Evolutionary conservation across 2,329 filamentous ascomycete species (phyloP).

Genomic region (Aspergillus costaricaensis): DNA sequence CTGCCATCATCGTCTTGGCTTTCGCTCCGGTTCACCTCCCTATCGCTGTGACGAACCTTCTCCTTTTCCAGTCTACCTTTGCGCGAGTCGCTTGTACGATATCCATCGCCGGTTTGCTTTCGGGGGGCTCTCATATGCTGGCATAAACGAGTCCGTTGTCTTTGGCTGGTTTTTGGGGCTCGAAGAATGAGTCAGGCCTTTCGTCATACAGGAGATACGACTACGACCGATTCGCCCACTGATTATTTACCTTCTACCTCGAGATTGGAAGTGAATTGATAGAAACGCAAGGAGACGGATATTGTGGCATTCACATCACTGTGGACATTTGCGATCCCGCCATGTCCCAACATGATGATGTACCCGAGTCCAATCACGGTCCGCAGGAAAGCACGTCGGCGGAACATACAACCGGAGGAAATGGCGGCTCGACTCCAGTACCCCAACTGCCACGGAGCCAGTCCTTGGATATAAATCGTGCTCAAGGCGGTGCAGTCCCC

Average conservation of each 20-base stretch:
- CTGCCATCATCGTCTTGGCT: background rate
- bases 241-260: background rate
- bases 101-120: background rate
- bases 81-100: background rate
- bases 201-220: constrained; percentile 8
- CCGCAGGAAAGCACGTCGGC: constrained; percentile 10
- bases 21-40: background rate
- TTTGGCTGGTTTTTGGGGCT: background rate
- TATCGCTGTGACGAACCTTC: background rate
- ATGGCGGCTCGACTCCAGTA: background rate
- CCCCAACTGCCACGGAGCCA: constrained; percentile 16
- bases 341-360: constrained; percentile 22
- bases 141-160: background rate
- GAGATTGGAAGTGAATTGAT: background rate
- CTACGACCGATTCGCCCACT: constrained; percentile 6
- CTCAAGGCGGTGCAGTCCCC: constrained; percentile 11
- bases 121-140: background rate
- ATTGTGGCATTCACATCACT: background rate
- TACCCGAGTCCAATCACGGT: constrained; percentile 14
- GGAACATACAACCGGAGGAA: constrained; percentile 8
- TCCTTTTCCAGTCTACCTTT: background rate
- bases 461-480: constrained; percentile 14
- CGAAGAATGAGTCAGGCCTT: constrained; percentile 15
- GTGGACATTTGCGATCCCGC: constrained; percentile 5
- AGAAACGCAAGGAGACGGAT: background rate